Evolutionary conservation across 1,284 basidiomycete genomes (phyloP).

Genomic region (Clitocybe nebularis): DNA sequence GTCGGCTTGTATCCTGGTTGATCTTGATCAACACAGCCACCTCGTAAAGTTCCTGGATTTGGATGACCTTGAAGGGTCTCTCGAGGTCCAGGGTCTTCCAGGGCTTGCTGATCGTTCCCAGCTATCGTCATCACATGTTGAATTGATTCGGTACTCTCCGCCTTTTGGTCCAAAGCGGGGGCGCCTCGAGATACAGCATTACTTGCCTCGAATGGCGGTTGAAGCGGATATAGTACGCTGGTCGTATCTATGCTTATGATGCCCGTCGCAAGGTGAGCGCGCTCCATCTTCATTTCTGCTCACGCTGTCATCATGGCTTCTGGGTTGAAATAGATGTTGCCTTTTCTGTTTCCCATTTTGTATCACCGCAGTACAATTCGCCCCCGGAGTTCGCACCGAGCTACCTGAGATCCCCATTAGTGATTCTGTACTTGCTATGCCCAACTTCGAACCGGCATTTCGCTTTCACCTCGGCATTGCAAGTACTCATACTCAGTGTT

Average conservation of each 20-base stretch:
- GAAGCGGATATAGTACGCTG: constrained; percentile 3
- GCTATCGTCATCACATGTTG: constrained; percentile 2
- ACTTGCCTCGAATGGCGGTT: neutral
- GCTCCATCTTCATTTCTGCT: constrained; percentile 3
- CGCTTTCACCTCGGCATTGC: neutral
- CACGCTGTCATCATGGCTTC: constrained; percentile 13
- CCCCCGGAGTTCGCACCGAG: constrained; percentile 2
- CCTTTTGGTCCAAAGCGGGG: neutral
- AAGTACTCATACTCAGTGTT: neutral
- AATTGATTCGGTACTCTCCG: neutral
- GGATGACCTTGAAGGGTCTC: neutral
- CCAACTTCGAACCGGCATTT: constrained; percentile 1
- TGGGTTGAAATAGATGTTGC: neutral
- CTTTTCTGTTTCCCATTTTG: neutral
- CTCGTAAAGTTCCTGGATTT: constrained; percentile 9
- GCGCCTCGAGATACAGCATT: neutral
- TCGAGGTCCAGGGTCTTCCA: constrained; percentile 15
- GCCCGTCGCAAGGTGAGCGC: neutral
- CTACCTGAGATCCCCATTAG: neutral
- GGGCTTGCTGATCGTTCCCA: constrained; percentile 15
- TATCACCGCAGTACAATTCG: constrained; percentile 1
- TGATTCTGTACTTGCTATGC: neutral
- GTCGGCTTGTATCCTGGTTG: constrained; percentile 15
- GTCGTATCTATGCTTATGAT: constrained; percentile 2
- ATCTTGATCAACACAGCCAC: constrained; percentile 22